Evolutionary conservation across 768 basidiomycete genomes (phyloP), one percentile per base, ranked within the genome.

Genomic region (Melanogaster broomeanus): DNA sequence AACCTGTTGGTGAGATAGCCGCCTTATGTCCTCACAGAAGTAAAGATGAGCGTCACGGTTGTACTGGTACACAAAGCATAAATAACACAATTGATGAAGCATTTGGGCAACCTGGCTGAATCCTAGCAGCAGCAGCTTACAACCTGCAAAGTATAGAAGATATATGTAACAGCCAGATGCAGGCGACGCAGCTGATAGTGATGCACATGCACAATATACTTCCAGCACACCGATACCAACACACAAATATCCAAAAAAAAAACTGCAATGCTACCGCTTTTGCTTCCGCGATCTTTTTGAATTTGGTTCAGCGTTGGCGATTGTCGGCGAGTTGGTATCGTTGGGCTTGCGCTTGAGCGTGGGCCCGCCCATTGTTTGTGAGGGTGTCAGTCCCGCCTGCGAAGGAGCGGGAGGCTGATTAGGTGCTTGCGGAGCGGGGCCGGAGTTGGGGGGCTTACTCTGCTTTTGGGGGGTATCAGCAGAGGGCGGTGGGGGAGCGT

Each of bases 381-480:
- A 80, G 61, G 77, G 79, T 21, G 63, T 73, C 48, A 75, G 74
- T 52, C 74, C 72, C 45, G 66, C 63, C 61, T 74, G 70, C 63
- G 68, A 71, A 58, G 68, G 69, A 63, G 68, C 70, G 63, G 68
- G 67, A 59, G 69, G 66, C 65, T 69, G 67, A 69, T 69, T 69
- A 59, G 68, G 64, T 53, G 74, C 62, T 55, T 72, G 65, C 53
- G 80, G 67, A 51, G 71, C 67, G 41, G 69, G 64, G 49, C 71
- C 71, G 45, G 72, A 65, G 38, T 77, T 78, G 54, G 80, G 77
- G 43, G 77, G 77, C 63, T 86, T 85, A 62, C 80, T 77, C 69
- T 82, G 81, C 69, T 88, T 88, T 67, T 76, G 77, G 12, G 81
- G 81, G 22, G 82, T 82, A 51, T 75, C 73, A 46, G 77, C 77